Evolutionary conservation across 495 filamentous ascomycete genomes (phyloP).

Genomic region (Annulohypoxylon stygium): DNA sequence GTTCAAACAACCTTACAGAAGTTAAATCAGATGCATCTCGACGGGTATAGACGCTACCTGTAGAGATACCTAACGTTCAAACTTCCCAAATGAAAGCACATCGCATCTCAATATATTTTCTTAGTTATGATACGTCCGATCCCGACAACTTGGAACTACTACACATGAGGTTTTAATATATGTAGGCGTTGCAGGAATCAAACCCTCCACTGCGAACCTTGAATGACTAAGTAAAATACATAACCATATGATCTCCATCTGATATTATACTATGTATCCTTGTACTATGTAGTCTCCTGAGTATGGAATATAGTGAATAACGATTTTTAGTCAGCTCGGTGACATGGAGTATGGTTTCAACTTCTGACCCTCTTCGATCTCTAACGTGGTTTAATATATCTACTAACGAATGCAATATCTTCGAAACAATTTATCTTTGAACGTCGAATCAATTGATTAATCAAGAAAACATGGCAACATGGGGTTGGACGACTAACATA

Average conservation of each 20-base stretch:
- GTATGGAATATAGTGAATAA: background rate
- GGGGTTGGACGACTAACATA: background rate
- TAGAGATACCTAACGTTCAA: too few relatives aligned
- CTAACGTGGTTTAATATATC: background rate
- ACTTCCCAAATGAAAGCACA: too few relatives aligned
- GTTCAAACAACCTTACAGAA: too few relatives aligned
- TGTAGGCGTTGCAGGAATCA: background rate
- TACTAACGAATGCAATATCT: background rate
- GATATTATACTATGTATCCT: background rate
- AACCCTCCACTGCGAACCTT: background rate
- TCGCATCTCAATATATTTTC: background rate
- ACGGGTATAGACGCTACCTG: too few relatives aligned
- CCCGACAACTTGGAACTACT: slow-evolving; percentile 17
- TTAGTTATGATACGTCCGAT: slow-evolving; percentile 11
- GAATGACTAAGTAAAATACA: background rate
- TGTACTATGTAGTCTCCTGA: background rate
- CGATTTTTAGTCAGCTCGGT: background rate
- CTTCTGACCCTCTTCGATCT: background rate
- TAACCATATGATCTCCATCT: background rate
- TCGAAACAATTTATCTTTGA: background rate
- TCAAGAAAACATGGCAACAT: background rate
- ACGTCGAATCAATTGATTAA: background rate
- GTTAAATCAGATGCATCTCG: too few relatives aligned
- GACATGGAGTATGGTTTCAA: slow-evolving; percentile 2
- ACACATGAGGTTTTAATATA: slow-evolving; percentile 1